Evolutionary conservation across 2,329 filamentous ascomycete genomes (phyloP).

Genomic region (Fusarium brevicatenulatum): DNA sequence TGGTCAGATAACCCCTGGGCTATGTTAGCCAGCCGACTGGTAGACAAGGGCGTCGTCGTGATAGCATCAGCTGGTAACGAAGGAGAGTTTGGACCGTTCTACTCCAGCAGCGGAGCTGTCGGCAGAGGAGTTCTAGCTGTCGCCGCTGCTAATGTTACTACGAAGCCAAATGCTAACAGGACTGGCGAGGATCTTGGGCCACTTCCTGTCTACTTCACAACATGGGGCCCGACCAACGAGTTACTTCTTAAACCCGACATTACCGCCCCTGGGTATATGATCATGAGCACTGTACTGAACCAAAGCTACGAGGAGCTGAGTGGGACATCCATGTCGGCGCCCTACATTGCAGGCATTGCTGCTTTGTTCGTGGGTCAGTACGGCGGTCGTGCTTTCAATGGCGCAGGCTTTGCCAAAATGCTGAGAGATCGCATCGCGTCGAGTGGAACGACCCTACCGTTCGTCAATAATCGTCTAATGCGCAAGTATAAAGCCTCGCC

Average conservation of each 20-base stretch:
- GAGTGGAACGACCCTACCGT: constrained; percentile 48
- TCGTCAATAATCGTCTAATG: constrained; percentile 39
- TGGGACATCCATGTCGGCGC: constrained; percentile 67
- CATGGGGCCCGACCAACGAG: constrained; percentile 64
- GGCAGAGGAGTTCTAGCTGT: constrained; percentile 50
- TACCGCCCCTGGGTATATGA: constrained; percentile 59
- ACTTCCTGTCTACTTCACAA: constrained; percentile 58
- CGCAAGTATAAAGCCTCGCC: constrained; percentile 45
- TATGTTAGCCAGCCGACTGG: constrained; percentile 53
- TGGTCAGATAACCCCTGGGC: constrained; percentile 57
- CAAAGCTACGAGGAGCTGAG: constrained; percentile 57
- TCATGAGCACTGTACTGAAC: constrained; percentile 60
- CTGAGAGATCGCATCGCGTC: constrained; percentile 50
- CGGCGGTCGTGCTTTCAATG: constrained; percentile 54
- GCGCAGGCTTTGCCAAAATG: constrained; percentile 48
- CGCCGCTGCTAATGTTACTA: constrained; percentile 54
- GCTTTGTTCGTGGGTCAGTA: constrained; percentile 57
- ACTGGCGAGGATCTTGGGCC: constrained; percentile 42
- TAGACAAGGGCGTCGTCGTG: constrained; percentile 58
- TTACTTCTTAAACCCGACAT: constrained; percentile 62
- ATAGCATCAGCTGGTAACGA: constrained; percentile 64
- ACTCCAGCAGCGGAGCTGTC: constrained; percentile 49
- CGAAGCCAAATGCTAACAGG: constrained; percentile 51
- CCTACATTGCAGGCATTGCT: constrained; percentile 63
- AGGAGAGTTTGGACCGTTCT: constrained; percentile 60